A percentile compares a stretch with the other conserved stretches of the same genome.
Conservation (phyloP, 352 stramenopile genomes). For the Phytophthora tentaculata region DNA sequence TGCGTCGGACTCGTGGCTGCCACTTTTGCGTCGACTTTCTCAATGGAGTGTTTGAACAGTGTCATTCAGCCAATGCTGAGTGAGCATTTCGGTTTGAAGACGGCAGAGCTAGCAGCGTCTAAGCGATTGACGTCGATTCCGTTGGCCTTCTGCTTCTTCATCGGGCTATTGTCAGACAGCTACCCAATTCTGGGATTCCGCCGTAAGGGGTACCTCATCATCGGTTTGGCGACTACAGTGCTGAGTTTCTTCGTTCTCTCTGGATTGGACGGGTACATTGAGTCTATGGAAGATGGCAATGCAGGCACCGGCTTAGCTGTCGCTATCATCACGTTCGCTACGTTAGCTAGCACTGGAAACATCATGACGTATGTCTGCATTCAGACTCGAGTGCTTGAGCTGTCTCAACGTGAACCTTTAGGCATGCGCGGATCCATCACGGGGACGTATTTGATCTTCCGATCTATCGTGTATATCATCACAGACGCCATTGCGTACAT, state of each 20-base stretch:
- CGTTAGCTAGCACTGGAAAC: slow-evolving; percentile 36
- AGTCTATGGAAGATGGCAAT: slow-evolving; percentile 14
- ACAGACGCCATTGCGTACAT: slow-evolving; percentile 26
- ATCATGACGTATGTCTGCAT: slow-evolving; percentile 41
- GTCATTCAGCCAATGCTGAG: slow-evolving; percentile 37
- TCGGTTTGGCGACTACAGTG: slow-evolving; percentile 49
- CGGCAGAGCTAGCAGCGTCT: slow-evolving; percentile 23
- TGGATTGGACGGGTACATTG: slow-evolving; percentile 29
- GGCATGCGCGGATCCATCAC: slow-evolving; percentile 41
- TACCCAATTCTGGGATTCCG: slow-evolving; percentile 82
- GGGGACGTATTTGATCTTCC: slow-evolving; percentile 49
- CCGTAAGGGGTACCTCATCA: slow-evolving; percentile 78
- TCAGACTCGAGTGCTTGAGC: slow-evolving; percentile 52
- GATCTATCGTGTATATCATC: slow-evolving; percentile 30
- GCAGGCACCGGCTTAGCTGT: slow-evolving; percentile 20
- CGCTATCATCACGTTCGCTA: slow-evolving; percentile 31
- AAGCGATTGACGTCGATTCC: slow-evolving; percentile 59
- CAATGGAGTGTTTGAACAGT: slow-evolving; percentile 33
- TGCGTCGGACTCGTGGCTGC: slow-evolving; percentile 47
- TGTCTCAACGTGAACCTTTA: slow-evolving; percentile 51
- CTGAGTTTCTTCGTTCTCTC: slow-evolving; percentile 42
- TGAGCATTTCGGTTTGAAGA: slow-evolving; percentile 35
- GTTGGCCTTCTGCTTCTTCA: slow-evolving; percentile 75
- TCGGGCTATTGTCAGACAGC: slow-evolving; percentile 80
- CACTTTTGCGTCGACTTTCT: slow-evolving; percentile 49